Conservation (phyloP, 345 rosid genomes). For the Moricandia arvensis region DNA sequence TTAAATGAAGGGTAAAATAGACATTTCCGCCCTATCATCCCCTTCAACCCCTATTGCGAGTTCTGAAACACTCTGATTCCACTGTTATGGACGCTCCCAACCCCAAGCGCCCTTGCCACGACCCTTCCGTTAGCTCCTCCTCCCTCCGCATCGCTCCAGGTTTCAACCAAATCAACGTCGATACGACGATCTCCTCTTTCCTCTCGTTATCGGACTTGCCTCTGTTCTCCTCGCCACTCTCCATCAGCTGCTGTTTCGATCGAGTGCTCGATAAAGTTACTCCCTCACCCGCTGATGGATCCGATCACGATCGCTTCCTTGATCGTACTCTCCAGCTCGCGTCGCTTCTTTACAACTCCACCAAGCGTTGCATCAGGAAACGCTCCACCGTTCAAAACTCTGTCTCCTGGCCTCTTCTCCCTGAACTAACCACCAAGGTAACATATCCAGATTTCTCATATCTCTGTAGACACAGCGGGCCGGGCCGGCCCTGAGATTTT, state of each 20-base stretch:
- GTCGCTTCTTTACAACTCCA: conserved; percentile 57
- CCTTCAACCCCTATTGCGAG: too few relatives aligned
- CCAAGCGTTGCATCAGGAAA: conserved; percentile 59
- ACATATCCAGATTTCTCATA: neutral
- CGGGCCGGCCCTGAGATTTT: too few relatives aligned
- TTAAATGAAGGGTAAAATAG: too few relatives aligned
- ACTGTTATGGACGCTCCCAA: conserved; percentile 32
- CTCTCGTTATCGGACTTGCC: conserved; percentile 33
- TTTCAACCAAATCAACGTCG: conserved; percentile 26
- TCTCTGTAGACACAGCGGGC: neutral
- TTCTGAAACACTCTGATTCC: neutral
- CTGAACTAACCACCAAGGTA: conserved; percentile 84
- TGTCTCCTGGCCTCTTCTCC: conserved; percentile 68
- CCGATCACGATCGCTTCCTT: conserved; percentile 59
- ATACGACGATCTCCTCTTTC: conserved; percentile 32
- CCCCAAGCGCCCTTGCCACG: conserved; percentile 26
- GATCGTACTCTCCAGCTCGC: conserved; percentile 70
- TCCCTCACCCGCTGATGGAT: conserved; percentile 33
- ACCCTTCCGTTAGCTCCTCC: conserved; percentile 11
- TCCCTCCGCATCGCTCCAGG: conserved; percentile 9
- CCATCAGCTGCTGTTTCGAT: conserved; percentile 70
- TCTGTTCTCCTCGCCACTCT: conserved; percentile 40
- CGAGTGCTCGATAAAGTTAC: conserved; percentile 65
- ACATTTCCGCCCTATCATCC: too few relatives aligned
- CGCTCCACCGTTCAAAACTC: conserved; percentile 72